Percentiles rank a stretch among this genome's conserved stretches.
These are phyloP conservation scores for Polygonum aviculare DNA, from an alignment of 148 eudicot species.

Conservation along the genomic window DNA sequence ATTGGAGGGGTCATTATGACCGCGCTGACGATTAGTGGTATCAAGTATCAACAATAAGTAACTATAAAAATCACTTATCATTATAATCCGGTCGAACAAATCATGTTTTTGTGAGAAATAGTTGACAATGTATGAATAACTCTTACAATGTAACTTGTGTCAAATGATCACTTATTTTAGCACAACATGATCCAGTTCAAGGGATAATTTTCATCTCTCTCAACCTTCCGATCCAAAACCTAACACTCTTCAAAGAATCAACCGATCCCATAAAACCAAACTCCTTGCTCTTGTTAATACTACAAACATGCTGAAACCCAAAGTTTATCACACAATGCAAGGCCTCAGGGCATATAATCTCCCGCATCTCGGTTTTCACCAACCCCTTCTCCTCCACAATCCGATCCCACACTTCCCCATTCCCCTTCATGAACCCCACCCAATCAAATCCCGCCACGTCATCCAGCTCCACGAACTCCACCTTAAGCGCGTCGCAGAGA, in stretches of 20 bases:
- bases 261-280: conserved; percentile 33
- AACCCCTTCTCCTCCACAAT: conserved; percentile 33
- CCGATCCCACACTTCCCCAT: conserved; percentile 34
- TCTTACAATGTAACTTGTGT: too few species aligned
- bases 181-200: background rate
- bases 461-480: conserved; percentile 20
- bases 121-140: too few species aligned
- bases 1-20: too few species aligned
- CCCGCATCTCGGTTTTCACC: conserved; percentile 26
- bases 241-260: conserved; percentile 19
- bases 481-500: conserved; percentile 26
- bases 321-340: conserved; percentile 9
- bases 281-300: conserved; percentile 44
- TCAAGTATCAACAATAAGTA: too few species aligned
- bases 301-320: conserved; percentile 19
- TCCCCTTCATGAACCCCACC: conserved; percentile 31
- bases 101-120: too few species aligned
- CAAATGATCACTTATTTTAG: too few species aligned
- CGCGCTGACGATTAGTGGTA: too few species aligned
- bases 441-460: conserved; percentile 20
- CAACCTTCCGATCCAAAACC: conserved; percentile 24
- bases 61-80: too few species aligned
- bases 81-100: too few species aligned
- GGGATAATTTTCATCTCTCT: conserved; percentile 34
- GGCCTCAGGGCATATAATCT: conserved; percentile 22